phyloP scores from a whole-genome alignment of 192 early-diverging fungal genomes.

The Coemansia asiatica region DNA sequence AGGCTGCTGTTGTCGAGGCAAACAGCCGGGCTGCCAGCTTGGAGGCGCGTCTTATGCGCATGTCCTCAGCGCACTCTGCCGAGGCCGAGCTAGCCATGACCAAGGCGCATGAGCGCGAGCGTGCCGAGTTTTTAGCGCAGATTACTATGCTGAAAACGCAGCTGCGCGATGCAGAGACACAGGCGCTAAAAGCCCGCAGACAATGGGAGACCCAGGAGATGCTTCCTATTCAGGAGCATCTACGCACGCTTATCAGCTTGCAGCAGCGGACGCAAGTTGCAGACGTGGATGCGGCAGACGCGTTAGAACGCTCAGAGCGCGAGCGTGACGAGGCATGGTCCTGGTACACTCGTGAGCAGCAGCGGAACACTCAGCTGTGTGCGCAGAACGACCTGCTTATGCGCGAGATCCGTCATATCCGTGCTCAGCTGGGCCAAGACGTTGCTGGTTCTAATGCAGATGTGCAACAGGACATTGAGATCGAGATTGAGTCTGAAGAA shows the following conservation, averaged over 20 bases:
- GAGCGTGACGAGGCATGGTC: constrained; percentile 39
- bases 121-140: constrained; percentile 37
- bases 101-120: constrained; percentile 40
- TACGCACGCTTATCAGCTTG: constrained; percentile 24
- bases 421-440: neutral
- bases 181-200: constrained; percentile 25
- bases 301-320: constrained; percentile 14
- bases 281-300: neutral
- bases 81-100: constrained; percentile 29
- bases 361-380: constrained; percentile 36
- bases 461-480: neutral
- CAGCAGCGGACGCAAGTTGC: neutral
- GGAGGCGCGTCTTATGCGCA: constrained; percentile 20
- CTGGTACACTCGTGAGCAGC: constrained; percentile 50
- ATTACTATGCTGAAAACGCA: constrained; percentile 32
- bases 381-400: constrained; percentile 51
- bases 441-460: neutral
- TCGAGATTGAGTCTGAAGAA: constrained; percentile 6
- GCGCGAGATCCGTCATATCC: constrained; percentile 36
- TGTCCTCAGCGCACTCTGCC: constrained; percentile 11
- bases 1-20: constrained; percentile 33
- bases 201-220: constrained; percentile 50
- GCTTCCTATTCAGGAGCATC: constrained; percentile 40
- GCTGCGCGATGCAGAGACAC: constrained; percentile 36
- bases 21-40: constrained; percentile 18